A percentile compares a stretch with the other conserved stretches of the same genome.
phyloP scores from a whole-genome alignment of 192 early-diverging fungal genomes.

The Coemansia sp. region DNA sequence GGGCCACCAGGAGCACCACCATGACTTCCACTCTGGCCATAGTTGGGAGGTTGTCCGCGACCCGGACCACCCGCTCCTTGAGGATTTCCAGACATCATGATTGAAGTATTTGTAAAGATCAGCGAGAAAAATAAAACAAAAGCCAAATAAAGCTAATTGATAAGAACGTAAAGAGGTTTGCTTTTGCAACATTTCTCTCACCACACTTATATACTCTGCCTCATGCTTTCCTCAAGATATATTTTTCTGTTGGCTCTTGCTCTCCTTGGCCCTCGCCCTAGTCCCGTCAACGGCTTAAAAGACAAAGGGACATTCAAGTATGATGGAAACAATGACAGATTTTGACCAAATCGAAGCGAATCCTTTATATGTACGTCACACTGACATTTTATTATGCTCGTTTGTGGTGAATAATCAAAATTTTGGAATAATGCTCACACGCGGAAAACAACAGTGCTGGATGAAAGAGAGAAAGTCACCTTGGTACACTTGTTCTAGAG shows the following conservation, averaged over 20 bases:
- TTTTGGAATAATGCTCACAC: not conserved
- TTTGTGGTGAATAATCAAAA: not conserved
- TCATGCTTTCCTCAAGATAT: not conserved
- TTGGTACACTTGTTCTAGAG: not conserved
- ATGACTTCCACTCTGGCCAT: conserved; percentile 7
- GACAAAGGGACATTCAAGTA: not conserved
- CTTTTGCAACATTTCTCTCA: not conserved
- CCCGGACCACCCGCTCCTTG: conserved; percentile 17
- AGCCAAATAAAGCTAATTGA: not conserved
- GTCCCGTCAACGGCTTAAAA: not conserved
- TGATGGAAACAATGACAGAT: not conserved
- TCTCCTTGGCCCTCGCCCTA: not conserved
- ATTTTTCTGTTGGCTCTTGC: not conserved
- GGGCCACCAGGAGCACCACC: not conserved
- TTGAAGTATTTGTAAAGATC: not conserved
- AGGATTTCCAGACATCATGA: conserved; percentile 20
- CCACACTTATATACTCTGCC: not conserved
- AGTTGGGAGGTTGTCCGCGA: conserved; percentile 1
- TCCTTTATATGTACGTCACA: conserved; percentile 1
- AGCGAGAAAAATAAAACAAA: not conserved
- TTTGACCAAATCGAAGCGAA: not conserved
- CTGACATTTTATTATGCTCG: conserved; percentile 3
- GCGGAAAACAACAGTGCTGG: not conserved
- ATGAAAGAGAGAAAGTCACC: not conserved
- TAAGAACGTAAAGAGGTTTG: not conserved